Conservation (phyloP, 768 basidiomycete genomes). For the Lactifluus subvellereus region DNA sequence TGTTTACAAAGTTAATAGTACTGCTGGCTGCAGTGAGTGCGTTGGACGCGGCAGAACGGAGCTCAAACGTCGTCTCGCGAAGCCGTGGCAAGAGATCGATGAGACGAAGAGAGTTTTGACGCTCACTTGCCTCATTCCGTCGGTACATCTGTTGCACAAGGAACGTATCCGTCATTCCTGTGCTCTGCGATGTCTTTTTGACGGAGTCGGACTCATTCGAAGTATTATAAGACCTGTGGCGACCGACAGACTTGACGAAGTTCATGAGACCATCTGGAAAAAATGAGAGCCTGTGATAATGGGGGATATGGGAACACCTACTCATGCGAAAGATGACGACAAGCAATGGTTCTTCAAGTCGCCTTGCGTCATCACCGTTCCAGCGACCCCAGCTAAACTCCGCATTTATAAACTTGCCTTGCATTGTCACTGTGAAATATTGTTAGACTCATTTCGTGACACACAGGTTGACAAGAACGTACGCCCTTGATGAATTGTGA, state of each 20-base stretch:
- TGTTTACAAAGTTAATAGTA: conserved; percentile 34
- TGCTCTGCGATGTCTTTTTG: conserved; percentile 12
- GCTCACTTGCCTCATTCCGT: conserved; percentile 29
- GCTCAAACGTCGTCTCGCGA: conserved; percentile 31
- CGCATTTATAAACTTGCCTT: conserved; percentile 35
- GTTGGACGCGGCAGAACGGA: conserved; percentile 31
- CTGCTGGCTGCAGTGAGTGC: conserved; percentile 29
- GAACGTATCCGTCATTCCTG: conserved; percentile 32
- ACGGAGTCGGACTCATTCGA: conserved; percentile 8
- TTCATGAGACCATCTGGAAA: conserved; percentile 32
- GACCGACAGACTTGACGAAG: conserved; percentile 30
- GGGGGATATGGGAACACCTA: conserved; percentile 21
- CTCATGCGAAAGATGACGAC: conserved; percentile 34
- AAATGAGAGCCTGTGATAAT: conserved; percentile 3
- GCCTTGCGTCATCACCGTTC: conserved; percentile 40
- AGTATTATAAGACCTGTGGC: conserved; percentile 12
- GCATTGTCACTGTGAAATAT: conserved; percentile 27
- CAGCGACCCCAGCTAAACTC: conserved; percentile 44
- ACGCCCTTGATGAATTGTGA: conserved; percentile 31
- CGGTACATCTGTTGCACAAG: conserved; percentile 33
- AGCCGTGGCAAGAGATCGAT: conserved; percentile 35
- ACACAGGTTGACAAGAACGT: conserved; percentile 11
- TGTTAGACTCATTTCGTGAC: background rate
- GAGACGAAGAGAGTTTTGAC: conserved; percentile 30
- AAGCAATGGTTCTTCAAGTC: conserved; percentile 35